phyloP scores from a whole-genome alignment of 2,329 filamentous ascomycete species.

The Herpotrichia juniperi region DNA sequence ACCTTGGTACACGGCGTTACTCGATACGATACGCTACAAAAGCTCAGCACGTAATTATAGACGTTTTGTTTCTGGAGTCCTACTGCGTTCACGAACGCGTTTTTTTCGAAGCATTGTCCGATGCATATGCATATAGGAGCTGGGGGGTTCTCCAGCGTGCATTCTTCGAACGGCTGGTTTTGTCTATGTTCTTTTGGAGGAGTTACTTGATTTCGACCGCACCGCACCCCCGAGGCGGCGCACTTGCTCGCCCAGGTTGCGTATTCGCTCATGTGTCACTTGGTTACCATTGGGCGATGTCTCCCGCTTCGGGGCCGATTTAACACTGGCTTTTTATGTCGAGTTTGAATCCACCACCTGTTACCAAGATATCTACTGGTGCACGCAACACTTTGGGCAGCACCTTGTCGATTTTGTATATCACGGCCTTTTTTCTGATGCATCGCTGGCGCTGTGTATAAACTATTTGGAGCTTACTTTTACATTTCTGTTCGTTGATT shows the following conservation, averaged over 20 bases:
- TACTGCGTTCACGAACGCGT: constrained; percentile 10
- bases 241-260: too few species aligned
- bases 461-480: constrained; percentile 9
- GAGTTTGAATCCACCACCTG: constrained; percentile 8
- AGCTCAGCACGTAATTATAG: constrained; percentile 40
- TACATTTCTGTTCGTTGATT: constrained; percentile 1
- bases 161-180: constrained; percentile 18
- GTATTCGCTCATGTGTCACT: not conserved
- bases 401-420: constrained; percentile 26
- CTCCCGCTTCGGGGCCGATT: constrained; percentile 2
- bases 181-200: constrained; percentile 9
- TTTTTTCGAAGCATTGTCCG: constrained; percentile 23
- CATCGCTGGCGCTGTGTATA: constrained; percentile 18
- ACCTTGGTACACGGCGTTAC: constrained; percentile 37
- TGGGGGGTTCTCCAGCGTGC: constrained; percentile 24
- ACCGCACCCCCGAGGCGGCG: too few species aligned
- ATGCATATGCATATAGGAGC: constrained; percentile 30
- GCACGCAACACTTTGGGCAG: too few species aligned
- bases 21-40: constrained; percentile 29
- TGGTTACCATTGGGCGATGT: not conserved
- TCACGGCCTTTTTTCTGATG: constrained; percentile 16
- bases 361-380: constrained; percentile 14
- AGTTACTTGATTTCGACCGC: constrained; percentile 1
- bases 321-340: constrained; percentile 11
- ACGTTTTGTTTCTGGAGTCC: constrained; percentile 22